phyloP scores from a whole-genome alignment of 768 basidiomycete genomes.

The Fomitopsis pulvina region DNA sequence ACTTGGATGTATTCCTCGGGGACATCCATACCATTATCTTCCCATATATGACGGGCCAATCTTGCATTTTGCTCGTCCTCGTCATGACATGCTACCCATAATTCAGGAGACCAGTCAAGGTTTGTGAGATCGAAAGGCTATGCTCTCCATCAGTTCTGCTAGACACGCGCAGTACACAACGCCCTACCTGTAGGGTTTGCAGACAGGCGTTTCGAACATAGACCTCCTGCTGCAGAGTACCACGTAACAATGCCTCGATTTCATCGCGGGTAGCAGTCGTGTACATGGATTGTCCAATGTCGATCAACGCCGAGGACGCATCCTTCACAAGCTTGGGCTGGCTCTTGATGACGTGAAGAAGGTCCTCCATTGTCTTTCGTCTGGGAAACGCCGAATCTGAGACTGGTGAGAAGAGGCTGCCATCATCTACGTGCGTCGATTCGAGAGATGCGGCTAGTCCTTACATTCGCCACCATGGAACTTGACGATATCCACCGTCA shows the following conservation, averaged over 20 bases:
- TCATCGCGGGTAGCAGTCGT: constrained; percentile 58
- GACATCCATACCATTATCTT: constrained; percentile 91
- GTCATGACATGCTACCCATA: constrained; percentile 89
- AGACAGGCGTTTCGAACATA: constrained; percentile 84
- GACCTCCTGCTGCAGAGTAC: constrained; percentile 79
- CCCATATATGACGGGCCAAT: constrained; percentile 81
- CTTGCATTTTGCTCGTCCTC: constrained; percentile 83
- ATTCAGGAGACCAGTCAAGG: constrained; percentile 82
- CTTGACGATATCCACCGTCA: constrained; percentile 62
- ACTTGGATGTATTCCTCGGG: constrained; percentile 56
- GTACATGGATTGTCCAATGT: constrained; percentile 75
- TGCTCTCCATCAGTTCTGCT: not conserved
- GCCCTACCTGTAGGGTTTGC: constrained; percentile 76
- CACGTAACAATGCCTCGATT: constrained; percentile 55
- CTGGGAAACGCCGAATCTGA: constrained; percentile 70
- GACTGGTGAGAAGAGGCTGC: constrained; percentile 42
- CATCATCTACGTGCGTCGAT: not conserved
- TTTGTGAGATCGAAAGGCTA: constrained; percentile 95
- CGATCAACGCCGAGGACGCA: constrained; percentile 72
- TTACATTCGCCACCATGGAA: constrained; percentile 71
- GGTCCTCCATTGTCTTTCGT: constrained; percentile 53
- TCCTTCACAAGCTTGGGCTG: constrained; percentile 83
- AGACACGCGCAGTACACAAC: constrained; percentile 9
- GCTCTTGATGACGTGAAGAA: constrained; percentile 65
- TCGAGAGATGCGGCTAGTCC: constrained; percentile 17